phyloP scores from a whole-genome alignment of 192 early-diverging fungal species.

The Dissophora globulifera region DNA sequence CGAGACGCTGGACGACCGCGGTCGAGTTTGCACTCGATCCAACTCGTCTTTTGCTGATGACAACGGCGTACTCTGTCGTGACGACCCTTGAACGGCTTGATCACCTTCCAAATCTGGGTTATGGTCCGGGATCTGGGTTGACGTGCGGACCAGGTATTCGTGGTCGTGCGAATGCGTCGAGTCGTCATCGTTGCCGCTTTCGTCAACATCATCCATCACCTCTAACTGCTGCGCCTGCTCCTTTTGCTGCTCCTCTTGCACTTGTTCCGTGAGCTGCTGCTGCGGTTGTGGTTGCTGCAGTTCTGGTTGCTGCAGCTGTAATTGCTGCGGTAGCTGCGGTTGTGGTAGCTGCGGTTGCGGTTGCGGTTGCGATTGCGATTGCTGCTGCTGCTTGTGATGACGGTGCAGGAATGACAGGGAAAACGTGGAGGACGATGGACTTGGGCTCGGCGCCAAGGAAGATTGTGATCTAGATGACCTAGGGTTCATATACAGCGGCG shows the following conservation, averaged over 20 bases:
- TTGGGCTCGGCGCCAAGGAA: background rate
- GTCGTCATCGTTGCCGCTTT: too few species aligned
- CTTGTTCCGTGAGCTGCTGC: background rate
- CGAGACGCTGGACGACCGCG: constrained; percentile 5
- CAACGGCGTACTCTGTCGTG: background rate
- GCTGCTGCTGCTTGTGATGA: constrained; percentile 13
- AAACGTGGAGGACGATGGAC: background rate
- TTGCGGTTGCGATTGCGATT: background rate
- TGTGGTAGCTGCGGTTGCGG: background rate
- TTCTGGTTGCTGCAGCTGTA: background rate
- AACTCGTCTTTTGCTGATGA: background rate
- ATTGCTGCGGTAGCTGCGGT: too few species aligned
- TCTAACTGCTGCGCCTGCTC: background rate
- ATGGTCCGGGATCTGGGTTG: constrained; percentile 6
- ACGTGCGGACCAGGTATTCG: background rate
- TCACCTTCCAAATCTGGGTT: background rate
- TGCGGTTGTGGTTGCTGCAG: too few species aligned
- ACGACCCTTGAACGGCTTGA: background rate
- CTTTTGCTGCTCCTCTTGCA: background rate
- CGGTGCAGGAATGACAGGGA: constrained; percentile 2
- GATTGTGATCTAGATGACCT: constrained; percentile 6
- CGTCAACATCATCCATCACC: too few species aligned
- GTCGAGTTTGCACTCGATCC: background rate
- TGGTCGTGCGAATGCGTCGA: background rate
- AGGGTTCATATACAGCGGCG: constrained; percentile 19